Base-by-base conservation (phyloP, 306 rosid genomes). In the Pyrus betulifolia region DNA sequence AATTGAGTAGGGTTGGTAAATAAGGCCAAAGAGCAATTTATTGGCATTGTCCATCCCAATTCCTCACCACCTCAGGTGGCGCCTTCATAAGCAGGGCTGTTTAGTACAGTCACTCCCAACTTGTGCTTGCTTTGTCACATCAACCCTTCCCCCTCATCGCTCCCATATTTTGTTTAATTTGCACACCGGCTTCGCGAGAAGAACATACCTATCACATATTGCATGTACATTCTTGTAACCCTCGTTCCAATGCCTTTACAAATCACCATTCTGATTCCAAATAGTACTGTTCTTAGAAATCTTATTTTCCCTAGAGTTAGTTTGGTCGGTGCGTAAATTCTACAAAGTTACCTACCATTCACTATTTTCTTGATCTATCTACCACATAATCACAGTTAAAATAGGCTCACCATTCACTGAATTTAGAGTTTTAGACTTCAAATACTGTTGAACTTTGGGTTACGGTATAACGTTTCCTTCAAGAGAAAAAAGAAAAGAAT, bases 61-160 rank as follows among this genome's bases (percentile, higher is more conserved):
- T 38, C 28, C 18, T 44, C 71, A n/a, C 71, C 21, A 38, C 62
- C 76, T 14, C 69, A 74, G 78, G 23, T 62, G 49, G 78, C 60
- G 46, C 78, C 70, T 46, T 72, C 65, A 35, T 68, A 22, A 45
- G 38, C 57, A 49, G 60, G 76, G 21, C 55, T 19, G 59, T 69
- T 17, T 51, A 27, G 83, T 58, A 44, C 18, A 45, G 70, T 74
- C 74, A 79, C 55, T 58, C 69, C 8, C 83, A 25, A 28, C 78
- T 74, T 46, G 55, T 74, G 63, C 11, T 4, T 79, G 82, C 28
- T 30, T 59, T 59, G 75, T 77, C 81, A 77, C 70, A 77, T 77
- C 75, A 40, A 59, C 45, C 15, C 13, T 13, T 11, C n/a, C 33
- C 8, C 17, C 6, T 25, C 8, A 30, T 23, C 4, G 5, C 19